phyloP scores from a whole-genome alignment of 306 rosid species.

The Sindora glabra region DNA sequence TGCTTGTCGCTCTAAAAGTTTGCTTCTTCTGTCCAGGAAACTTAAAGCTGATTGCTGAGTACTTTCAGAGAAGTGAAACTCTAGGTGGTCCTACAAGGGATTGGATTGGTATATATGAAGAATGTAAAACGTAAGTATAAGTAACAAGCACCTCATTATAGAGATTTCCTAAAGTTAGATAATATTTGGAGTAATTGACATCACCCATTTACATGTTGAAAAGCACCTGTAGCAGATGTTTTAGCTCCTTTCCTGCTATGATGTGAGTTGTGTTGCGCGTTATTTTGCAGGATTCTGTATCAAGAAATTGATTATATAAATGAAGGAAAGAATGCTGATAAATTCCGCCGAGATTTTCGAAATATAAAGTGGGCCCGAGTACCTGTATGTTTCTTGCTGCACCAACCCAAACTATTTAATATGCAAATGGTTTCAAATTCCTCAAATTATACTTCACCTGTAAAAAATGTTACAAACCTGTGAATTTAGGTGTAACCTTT shows the following conservation, averaged over 20 bases:
- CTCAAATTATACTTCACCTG: neutral
- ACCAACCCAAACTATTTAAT: neutral
- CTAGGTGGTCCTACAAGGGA: constrained; percentile 86
- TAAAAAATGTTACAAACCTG: neutral
- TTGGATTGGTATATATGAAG: constrained; percentile 91
- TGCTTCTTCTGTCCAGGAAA: constrained; percentile 48
- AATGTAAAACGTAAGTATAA: constrained; percentile 71
- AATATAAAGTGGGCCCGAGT: constrained; percentile 91
- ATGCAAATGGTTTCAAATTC: constrained; percentile 2
- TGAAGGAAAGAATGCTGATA: constrained; percentile 88
- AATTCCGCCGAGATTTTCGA: constrained; percentile 79
- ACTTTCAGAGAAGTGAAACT: constrained; percentile 85
- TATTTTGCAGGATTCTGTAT: constrained; percentile 63
- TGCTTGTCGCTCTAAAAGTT: too few species aligned
- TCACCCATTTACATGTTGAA: too few species aligned
- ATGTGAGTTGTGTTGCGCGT: constrained; percentile 1
- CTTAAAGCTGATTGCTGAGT: constrained; percentile 89
- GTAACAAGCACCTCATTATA: too few species aligned
- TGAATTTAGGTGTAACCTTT: too few species aligned
- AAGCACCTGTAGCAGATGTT: neutral
- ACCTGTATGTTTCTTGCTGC: constrained; percentile 67
- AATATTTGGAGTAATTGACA: too few species aligned
- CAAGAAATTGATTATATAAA: constrained; percentile 91
- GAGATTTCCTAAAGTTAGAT: neutral
- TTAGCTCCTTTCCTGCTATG: neutral